Base-by-base conservation (phyloP, 2,329 filamentous ascomycete species). In the Clathrospora elynae region DNA sequence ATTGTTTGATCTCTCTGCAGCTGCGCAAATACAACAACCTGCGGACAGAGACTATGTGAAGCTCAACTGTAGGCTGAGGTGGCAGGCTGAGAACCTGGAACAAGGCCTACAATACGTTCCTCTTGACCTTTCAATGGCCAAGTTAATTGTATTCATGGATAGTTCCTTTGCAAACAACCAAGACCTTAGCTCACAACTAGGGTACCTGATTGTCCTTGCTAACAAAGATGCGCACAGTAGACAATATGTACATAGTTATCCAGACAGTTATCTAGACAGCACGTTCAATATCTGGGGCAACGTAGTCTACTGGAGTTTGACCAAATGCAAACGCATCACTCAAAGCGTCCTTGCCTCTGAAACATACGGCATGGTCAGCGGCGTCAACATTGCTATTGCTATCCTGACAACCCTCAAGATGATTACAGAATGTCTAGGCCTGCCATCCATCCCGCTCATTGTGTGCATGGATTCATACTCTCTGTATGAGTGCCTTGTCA, bases 131-230 rank as follows among this genome's bases (percentile, higher is more conserved):
- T 6, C 20, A 23, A 10, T 6, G 6, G 6, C 10, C 10, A 23
- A 23, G 20, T 10, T 23, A 10, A 6, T 23, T 10, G 20, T 10
- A 6, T 23, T 23, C 10, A 10, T 23, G 6, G 20, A 23, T 10
- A 10, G 12, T 13, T 39, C 35, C 14, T 39, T 39, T 31, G 35
- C 35, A 6, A 39, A 39, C 20, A 39, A 39, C 35, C 30, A 39
- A 17, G 35, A 39, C 26, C 9, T 39, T 5, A 39, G 35, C 25
- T 39, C 18, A 29, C 35, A 39, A 14, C 6, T 39, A n/a, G 35
- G 35, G 6, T 39, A n/a, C 12, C 11, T 31, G 7, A 13, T 39
- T 14, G 19, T 39, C 6, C 24, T 39, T 7, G 35, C 7, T 13
- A 39, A 39, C 14, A 16, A 39, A 25, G 8, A 14, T 12, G 10